These are phyloP conservation scores for Alloascoidea hylecoeti DNA, from an alignment of 805 yeast genomes.

Conservation along the genomic window DNA sequence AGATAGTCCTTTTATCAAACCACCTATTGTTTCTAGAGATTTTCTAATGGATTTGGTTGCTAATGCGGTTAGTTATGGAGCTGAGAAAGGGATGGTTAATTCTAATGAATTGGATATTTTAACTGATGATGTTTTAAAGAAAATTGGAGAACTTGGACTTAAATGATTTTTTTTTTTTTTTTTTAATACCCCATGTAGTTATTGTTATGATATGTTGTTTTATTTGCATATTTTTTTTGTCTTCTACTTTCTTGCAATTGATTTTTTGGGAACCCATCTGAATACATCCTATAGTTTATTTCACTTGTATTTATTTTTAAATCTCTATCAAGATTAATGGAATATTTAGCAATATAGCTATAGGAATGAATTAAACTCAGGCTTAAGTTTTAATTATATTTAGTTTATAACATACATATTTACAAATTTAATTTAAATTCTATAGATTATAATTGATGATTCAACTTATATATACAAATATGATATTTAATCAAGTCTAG, in stretches of 20 bases:
- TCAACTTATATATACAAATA: not conserved
- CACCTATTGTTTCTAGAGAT: slow-evolving; percentile 54
- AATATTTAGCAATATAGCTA: not conserved
- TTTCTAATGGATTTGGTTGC: slow-evolving; percentile 59
- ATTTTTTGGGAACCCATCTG: not conserved
- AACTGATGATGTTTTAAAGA: slow-evolving; percentile 45
- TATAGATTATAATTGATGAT: not conserved
- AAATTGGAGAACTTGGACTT: slow-evolving; percentile 17
- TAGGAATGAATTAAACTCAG: not conserved
- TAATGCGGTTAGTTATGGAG: slow-evolving; percentile 68
- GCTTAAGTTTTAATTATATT: not conserved
- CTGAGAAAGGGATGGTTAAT: slow-evolving; percentile 25
- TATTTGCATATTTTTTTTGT: not conserved
- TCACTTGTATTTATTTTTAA: not conserved
- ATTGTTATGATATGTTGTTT: not conserved
- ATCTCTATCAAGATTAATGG: not conserved
- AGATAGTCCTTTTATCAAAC: slow-evolving; percentile 52
- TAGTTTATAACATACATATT: not conserved
- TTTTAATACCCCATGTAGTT: too few relatives aligned
- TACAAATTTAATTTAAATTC: not conserved
- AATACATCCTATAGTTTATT: not conserved
- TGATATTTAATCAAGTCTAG: not conserved
- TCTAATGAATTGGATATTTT: slow-evolving; percentile 29
- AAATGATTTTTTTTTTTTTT: too few relatives aligned
- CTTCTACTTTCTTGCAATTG: not conserved